phyloP scores from a whole-genome alignment of 2,329 filamentous ascomycete genomes.

The Dothideomycetidae sp. region DNA sequence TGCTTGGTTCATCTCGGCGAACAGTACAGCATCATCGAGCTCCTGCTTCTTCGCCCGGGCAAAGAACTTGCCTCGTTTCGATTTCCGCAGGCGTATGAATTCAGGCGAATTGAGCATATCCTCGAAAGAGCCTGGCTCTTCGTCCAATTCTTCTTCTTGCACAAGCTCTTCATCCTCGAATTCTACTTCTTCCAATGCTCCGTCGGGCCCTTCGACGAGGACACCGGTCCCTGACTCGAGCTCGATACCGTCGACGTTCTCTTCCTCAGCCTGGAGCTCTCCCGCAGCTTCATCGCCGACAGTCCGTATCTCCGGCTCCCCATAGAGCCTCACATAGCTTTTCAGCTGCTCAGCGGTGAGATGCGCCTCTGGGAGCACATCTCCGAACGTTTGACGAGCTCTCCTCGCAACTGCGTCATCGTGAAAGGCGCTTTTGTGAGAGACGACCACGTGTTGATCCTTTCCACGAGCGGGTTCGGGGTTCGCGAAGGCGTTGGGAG shows the following conservation, averaged over 20 bases:
- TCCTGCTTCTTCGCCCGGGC: constrained; percentile 6
- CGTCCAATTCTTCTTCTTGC: background rate
- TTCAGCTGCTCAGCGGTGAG: constrained; percentile 55
- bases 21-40: constrained; percentile 6
- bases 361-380: constrained; percentile 58
- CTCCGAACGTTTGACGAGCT: constrained; percentile 61
- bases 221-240: constrained; percentile 34
- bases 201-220: constrained; percentile 41
- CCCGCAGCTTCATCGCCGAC: constrained; percentile 43
- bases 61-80: constrained; percentile 8
- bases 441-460: too few species aligned
- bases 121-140: constrained; percentile 2
- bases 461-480: too few species aligned
- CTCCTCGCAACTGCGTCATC: constrained; percentile 50
- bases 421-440: too few species aligned
- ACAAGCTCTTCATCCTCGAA: constrained; percentile 23
- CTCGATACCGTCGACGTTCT: constrained; percentile 32
- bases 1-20: constrained; percentile 6
- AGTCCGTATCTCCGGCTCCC: constrained; percentile 53
- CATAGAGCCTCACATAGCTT: constrained; percentile 71
- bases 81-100: constrained; percentile 6
- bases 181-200: constrained; percentile 48
- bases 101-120: constrained; percentile 5
- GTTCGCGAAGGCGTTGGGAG: too few species aligned
- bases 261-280: constrained; percentile 15